These are phyloP conservation scores for Coprinopsis sp. DNA, from an alignment of 768 basidiomycete genomes.

Conservation along the genomic window DNA sequence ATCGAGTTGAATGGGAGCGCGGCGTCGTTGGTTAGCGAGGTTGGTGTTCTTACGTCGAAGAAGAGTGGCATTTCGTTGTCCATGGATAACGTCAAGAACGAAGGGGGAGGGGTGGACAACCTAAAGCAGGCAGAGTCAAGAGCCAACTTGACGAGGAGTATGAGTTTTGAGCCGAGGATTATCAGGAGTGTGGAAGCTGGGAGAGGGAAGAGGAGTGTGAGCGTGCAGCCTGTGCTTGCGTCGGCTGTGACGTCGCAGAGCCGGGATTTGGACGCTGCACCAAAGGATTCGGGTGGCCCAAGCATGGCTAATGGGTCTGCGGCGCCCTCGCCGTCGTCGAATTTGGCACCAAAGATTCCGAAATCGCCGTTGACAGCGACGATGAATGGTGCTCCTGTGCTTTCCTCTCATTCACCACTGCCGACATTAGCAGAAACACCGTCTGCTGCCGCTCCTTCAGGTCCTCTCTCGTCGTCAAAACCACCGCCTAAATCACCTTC, in stretches of 20 bases:
- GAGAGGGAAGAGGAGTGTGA: constrained; percentile 37
- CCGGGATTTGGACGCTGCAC: too few species aligned
- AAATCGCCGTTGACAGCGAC: constrained; percentile 1
- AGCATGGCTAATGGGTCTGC: too few species aligned
- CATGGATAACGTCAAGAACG: constrained; percentile 19
- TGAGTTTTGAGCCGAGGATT: constrained; percentile 41
- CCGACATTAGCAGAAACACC: too few species aligned
- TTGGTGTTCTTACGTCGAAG: too few species aligned
- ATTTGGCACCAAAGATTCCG: not conserved
- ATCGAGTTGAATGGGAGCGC: constrained; percentile 45
- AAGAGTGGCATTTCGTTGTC: constrained; percentile 31
- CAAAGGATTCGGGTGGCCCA: too few species aligned
- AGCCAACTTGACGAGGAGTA: constrained; percentile 13
- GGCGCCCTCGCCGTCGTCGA: not conserved
- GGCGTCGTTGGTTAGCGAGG: constrained; percentile 41
- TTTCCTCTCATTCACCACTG: too few species aligned
- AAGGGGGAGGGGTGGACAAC: constrained; percentile 18
- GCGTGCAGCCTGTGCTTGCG: constrained; percentile 16
- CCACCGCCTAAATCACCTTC: too few species aligned
- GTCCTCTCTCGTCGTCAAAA: too few species aligned
- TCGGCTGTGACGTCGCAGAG: not conserved
- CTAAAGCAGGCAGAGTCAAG: constrained; percentile 6
- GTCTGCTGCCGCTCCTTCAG: too few species aligned
- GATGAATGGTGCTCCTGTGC: not conserved
- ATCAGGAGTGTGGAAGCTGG: constrained; percentile 50